Evolutionary conservation across 176 grass and related monocot species (phyloP).

Genomic region (Lolium rigidum): DNA sequence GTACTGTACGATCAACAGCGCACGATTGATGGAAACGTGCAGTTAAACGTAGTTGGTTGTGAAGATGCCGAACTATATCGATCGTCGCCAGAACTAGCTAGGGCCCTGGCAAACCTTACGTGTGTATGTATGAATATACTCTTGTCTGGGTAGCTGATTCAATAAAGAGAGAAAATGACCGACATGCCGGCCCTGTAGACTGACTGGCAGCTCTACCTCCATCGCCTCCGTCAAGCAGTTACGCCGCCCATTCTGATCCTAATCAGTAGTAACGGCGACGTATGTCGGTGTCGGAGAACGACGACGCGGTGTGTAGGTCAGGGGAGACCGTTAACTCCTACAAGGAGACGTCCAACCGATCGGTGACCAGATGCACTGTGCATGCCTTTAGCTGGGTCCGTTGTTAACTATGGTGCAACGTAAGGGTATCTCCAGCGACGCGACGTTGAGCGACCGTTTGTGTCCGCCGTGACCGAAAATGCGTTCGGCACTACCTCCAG

Average conservation of each 20-base stretch:
- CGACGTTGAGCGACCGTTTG: too few relatives aligned
- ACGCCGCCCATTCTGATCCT: not conserved
- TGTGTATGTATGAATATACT: too few relatives aligned
- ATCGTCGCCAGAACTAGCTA: too few relatives aligned
- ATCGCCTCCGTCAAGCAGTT: not conserved
- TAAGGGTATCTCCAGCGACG: too few relatives aligned
- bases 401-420: not conserved
- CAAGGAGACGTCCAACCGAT: constrained; percentile 9
- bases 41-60: constrained; percentile 4
- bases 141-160: not conserved
- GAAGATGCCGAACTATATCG: not conserved
- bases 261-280: not conserved
- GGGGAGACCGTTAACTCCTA: not conserved
- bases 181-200: not conserved
- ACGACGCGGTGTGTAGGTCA: not conserved
- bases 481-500: too few relatives aligned
- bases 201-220: not conserved
- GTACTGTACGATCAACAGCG: not conserved
- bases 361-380: not conserved
- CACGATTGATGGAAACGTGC: not conserved
- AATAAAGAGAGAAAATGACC: not conserved
- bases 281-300: not conserved
- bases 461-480: too few relatives aligned
- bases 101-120: too few relatives aligned
- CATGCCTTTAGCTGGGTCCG: not conserved